Conservation (phyloP, 495 filamentous ascomycete species). For the Lasiosphaeria ovina region DNA sequence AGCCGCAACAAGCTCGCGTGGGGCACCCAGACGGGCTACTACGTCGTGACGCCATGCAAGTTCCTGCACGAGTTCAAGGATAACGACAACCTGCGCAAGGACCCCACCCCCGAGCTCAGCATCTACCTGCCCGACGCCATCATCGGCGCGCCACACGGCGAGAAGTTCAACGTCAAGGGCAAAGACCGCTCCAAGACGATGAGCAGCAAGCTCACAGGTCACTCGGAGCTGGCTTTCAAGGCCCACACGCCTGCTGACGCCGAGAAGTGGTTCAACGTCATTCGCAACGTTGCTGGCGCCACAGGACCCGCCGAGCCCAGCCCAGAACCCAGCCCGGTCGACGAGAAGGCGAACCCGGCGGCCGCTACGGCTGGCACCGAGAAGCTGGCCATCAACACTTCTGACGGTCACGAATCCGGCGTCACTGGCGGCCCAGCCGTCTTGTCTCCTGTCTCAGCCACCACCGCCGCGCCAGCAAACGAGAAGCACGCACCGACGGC, state of each 20-base stretch:
- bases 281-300: conserved; percentile 49
- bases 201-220: conserved; percentile 51
- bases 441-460: conserved; percentile 25
- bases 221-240: conserved; percentile 54
- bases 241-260: conserved; percentile 74
- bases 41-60: conserved; percentile 79
- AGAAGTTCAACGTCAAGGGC: conserved; percentile 92
- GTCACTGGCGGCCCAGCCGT: conserved; percentile 35
- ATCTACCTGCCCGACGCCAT: conserved; percentile 91
- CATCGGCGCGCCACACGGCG: conserved; percentile 68
- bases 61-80: conserved; percentile 97
- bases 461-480: background rate
- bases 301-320: conserved; percentile 28
- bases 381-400: conserved; percentile 11
- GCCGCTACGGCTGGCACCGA: conserved; percentile 5
- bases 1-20: conserved; percentile 69
- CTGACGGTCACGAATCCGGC: conserved; percentile 10
- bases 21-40: conserved; percentile 78
- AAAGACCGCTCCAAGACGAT: conserved; percentile 66
- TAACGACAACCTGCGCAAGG: conserved; percentile 75
- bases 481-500: background rate
- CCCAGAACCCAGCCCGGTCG: conserved; percentile 18
- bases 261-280: conserved; percentile 76
- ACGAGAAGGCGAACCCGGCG: conserved; percentile 15
- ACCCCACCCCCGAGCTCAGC: conserved; percentile 80